Evolutionary conservation across 2,329 filamentous ascomycete species (phyloP), one percentile per base, ranked within the genome.

Genomic region (Colletotrichum sp.): DNA sequence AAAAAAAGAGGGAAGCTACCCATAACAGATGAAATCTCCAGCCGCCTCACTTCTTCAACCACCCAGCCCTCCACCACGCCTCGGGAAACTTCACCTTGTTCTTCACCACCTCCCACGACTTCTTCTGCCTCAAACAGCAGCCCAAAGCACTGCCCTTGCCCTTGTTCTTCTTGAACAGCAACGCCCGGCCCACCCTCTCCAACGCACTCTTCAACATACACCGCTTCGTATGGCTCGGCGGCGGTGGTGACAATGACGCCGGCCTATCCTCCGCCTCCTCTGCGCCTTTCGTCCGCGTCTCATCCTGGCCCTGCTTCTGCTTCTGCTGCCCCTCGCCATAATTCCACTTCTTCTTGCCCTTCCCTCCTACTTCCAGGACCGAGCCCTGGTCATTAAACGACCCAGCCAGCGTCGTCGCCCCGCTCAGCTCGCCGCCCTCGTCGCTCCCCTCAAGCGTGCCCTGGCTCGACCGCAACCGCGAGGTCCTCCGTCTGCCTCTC

Each of bases 31-130:
- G n/a, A 34, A 28, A 36, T 34, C 12, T 8, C n/a, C n/a, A 21
- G 28, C 30, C 7, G 21, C 26, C 36, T 61, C 39, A 63, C 36
- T 34, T 7, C 26, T 57, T 13, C 39, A n/a, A 32, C 18, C 32
- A n/a, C 34, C 65, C 61, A 28, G 67, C 55, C 7, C 28, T 59
- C 71, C 71, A 74, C 71, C 71, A 71, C 24, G 71, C 71, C 57
- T 74, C 71, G 13, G 71, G 71, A 6, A 71, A 57, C 57, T 64
- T 39, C n/a, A 32, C 70, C 28, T 64, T 39, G 21, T 36, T 64
- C 32, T 15, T 64, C 12, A 30, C 43, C 10, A 52, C 43, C 43
- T 52, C 43, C 43, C 43, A 30, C 59, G 65, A 67, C 18, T 16
- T n/a, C 15, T 21, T 21, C 32, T 34, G 60, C 32, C 24, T 21